Percentiles rank a stretch among this genome's conserved stretches.
Conservation (phyloP, 441 rosid genomes). For the Pelargonium cotyledonis region DNA sequence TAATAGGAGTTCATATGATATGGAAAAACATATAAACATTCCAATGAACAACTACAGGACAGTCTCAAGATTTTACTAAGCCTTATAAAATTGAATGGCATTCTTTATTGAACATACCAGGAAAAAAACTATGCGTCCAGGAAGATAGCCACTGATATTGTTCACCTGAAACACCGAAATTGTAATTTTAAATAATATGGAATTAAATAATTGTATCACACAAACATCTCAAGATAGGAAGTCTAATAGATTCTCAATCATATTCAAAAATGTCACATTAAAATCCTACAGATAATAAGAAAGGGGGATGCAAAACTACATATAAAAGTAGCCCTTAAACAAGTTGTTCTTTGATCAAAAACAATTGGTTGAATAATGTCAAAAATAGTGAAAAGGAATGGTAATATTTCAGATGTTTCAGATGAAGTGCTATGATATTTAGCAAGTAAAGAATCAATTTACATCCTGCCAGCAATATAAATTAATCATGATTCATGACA, state of each 20-base stretch:
- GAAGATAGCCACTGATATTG: conserved; percentile 97
- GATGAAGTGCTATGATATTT: too few relatives aligned
- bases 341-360: too few relatives aligned
- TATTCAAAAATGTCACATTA: too few relatives aligned
- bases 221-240: background rate
- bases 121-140: conserved; percentile 97
- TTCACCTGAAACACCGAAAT: conserved; percentile 54
- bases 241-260: background rate
- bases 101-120: conserved; percentile 50
- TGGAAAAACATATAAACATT: background rate
- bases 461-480: too few relatives aligned
- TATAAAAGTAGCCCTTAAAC: too few relatives aligned
- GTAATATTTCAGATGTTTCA: too few relatives aligned
- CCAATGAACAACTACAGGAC: background rate
- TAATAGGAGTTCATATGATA: conserved; percentile 10
- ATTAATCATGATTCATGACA: too few relatives aligned
- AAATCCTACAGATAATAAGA: too few relatives aligned
- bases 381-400: too few relatives aligned
- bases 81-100: conserved; percentile 1
- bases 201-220: background rate
- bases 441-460: too few relatives aligned
- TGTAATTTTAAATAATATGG: conserved; percentile 6
- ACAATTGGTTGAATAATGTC: too few relatives aligned
- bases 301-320: too few relatives aligned
- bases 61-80: background rate